Evolutionary conservation across 228 moss, liverwort and hornwort genomes (phyloP).

Genomic region (Sphagnum fallax): DNA sequence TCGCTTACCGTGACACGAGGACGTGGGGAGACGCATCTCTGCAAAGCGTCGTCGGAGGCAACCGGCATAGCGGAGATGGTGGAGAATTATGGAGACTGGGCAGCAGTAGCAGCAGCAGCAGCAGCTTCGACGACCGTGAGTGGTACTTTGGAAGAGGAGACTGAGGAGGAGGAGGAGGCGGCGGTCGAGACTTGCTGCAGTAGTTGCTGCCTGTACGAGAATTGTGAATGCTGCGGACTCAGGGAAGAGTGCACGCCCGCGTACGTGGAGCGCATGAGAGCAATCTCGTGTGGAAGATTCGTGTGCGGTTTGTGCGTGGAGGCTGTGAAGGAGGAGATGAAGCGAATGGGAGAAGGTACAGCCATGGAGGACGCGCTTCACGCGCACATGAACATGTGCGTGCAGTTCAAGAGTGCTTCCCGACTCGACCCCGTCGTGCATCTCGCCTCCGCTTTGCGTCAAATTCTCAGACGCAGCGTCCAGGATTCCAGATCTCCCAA

Average conservation of each 20-base stretch:
- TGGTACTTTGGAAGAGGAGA: too few species aligned
- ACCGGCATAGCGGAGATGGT: slow-evolving; percentile 4
- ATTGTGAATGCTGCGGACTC: neutral
- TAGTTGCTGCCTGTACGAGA: neutral
- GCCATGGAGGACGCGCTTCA: slow-evolving; percentile 8
- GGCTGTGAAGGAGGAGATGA: slow-evolving; percentile 13
- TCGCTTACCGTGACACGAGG: neutral
- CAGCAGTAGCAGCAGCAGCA: neutral
- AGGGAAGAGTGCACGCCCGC: neutral
- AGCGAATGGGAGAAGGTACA: slow-evolving; percentile 7
- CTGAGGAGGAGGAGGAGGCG: slow-evolving; percentile 4
- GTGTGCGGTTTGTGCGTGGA: slow-evolving; percentile 11
- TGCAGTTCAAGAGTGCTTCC: slow-evolving; percentile 8
- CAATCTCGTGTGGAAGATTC: slow-evolving; percentile 7
- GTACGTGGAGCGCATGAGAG: slow-evolving; percentile 8
- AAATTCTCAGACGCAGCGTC: slow-evolving; percentile 7
- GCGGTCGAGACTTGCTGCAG: neutral
- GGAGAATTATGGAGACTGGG: slow-evolving; percentile 7
- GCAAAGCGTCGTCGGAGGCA: slow-evolving; percentile 3
- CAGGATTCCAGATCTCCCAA: slow-evolving; percentile 9
- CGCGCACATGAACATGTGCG: slow-evolving; percentile 12
- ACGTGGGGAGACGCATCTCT: slow-evolving; percentile 4
- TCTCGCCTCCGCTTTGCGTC: slow-evolving; percentile 4
- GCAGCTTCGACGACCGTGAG: too few species aligned
- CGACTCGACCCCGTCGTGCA: slow-evolving; percentile 8